Evolutionary conservation across 2,329 filamentous ascomycete genomes (phyloP), one percentile per base, ranked within the genome.

Genomic region (Hawksworthiomyces lignivorus): DNA sequence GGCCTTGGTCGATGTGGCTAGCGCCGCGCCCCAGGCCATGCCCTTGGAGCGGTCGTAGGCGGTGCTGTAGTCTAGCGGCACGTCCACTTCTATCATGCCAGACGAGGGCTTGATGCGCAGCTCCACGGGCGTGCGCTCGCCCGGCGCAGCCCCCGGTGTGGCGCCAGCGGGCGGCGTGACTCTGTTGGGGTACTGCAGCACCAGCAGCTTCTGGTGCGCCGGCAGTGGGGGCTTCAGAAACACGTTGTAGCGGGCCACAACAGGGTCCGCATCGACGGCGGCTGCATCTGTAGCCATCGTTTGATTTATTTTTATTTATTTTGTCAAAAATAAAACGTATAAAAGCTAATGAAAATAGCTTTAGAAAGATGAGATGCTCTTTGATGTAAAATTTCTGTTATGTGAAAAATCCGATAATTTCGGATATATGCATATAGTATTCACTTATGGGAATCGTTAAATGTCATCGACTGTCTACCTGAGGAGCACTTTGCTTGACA

Each of bases 181-280:
- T 48, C 86, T 84, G 63, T 89, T 89, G 20, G 89, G 83, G 62
- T 94, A 94, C 67, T 97, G 89, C 34, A 98, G 76, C 49, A 97
- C 76, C 54, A 90, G 82, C 46, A 88, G 76, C 51, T 82, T 74
- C 45, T 77, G 79, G 54, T 70, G 69, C 14, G 64, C 59, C 5
- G 79, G 71, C 34, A 84, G 75, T 17, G 73, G 67, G 18, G 87
- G 83, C 53, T 89, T 95, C 57, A 95, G 80, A 65, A 83, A 90
- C 61, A 97, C 79, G 57, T 87, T 77, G 73, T 95, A 97, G 48
- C 75, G 79, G 31, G 80, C 73, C 40, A 83, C 72, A 50, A 89
- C 72, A 41, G 84, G 84, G 56, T 89, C 84, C 17, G 73, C 61
- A 35, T 79, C 73, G 32, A 61, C 57, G 17, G 36, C 36, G 12